Evolutionary conservation across 495 filamentous ascomycete genomes (phyloP), one percentile per base, ranked within the genome.

Genomic region (Talaromyces stipitatus): DNA sequence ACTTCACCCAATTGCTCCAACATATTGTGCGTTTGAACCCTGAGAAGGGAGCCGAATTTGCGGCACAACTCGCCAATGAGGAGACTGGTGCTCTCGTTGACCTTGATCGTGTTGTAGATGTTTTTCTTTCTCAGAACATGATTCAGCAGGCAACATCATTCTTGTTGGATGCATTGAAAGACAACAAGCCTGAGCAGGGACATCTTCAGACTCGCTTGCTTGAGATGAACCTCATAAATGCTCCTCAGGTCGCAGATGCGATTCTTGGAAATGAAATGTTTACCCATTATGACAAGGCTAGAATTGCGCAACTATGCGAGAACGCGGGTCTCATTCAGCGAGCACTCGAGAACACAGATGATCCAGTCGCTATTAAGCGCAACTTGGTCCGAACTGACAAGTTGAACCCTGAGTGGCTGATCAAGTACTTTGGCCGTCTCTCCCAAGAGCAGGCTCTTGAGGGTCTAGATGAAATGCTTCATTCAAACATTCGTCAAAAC

Each of bases 251-350:
- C 51, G 94, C 94, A 5, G 94, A 97, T 70, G 94, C 94, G 18
- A 97, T 99, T 61, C 83, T 99, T 45, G 87, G 91, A 46, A 97
- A 97, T 63, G 90, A 97, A 60, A 95, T 99, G 82, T 97, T 99
- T 75, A 89, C 89, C 1, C 83, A 97, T 72, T 99, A 92, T 66
- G 92, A 99, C 71, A 91, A 88, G 70, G 76, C 84, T 54, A 86
- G 88, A 41, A 89, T 99, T 71, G 86, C 90, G 8, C 82, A 83
- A 62, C 78, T 99, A 57, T 99, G 94, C 69, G 94, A 99, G 75
- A 86, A 92, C 64, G 92, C 91, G 29, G 86, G 87, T 51, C 80
- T 95, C 47, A 83, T 85, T 56, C 90, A 92, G 68, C 89, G 89
- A 75, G 94, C 95, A 24, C 70, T 99, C 38, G 94, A 99, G 71